Conservation (phyloP, 768 basidiomycete genomes). For the Hypholoma fasciculare region DNA sequence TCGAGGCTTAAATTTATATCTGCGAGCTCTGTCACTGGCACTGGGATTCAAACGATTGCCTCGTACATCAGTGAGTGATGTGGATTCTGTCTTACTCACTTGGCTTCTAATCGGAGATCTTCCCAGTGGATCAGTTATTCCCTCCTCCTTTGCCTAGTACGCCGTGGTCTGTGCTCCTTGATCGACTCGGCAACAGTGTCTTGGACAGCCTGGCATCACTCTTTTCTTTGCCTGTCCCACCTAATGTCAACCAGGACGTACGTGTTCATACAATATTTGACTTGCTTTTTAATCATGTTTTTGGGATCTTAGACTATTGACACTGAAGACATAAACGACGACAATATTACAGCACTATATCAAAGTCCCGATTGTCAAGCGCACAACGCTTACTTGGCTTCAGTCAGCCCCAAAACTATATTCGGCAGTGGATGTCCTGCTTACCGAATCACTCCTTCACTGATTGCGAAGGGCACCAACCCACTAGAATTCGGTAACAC, state of each 20-base stretch:
- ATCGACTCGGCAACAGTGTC: neutral
- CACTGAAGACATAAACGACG: neutral
- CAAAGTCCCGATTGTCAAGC: neutral
- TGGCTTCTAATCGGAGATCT: too few relatives aligned
- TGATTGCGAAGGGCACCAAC: neutral
- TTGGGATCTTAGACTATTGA: neutral
- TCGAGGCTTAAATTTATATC: neutral
- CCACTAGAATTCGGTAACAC: slow-evolving; percentile 1
- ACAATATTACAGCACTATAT: neutral
- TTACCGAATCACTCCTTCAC: slow-evolving; percentile 8
- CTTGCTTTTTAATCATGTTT: too few relatives aligned
- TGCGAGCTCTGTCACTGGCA: neutral
- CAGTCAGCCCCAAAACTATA: neutral
- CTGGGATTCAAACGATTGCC: neutral
- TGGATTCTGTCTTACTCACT: too few relatives aligned
- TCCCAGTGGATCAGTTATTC: neutral
- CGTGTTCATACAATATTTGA: neutral
- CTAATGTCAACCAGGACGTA: slow-evolving; percentile 5
- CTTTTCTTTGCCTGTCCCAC: slow-evolving; percentile 5
- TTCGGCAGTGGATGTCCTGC: too few relatives aligned
- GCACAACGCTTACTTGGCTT: neutral
- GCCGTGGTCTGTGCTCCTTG: neutral
- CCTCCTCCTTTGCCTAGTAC: neutral
- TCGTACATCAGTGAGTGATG: neutral
- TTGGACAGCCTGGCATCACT: slow-evolving; percentile 3